Conservation (phyloP, 495 filamentous ascomycete species). For the Penicillium silybi region DNA sequence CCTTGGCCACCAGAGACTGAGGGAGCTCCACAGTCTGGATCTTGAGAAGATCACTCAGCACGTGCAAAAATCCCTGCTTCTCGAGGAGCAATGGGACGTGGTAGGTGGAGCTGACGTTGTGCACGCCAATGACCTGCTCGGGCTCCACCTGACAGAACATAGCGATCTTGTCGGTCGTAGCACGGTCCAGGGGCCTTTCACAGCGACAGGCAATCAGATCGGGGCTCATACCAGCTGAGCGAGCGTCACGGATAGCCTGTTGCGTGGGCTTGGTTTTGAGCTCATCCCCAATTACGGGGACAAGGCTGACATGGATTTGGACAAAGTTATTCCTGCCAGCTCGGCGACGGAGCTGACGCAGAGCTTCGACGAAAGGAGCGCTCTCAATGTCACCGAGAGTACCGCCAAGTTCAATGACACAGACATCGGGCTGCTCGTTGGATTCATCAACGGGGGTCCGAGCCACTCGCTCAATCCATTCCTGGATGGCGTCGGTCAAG, state of each 20-base stretch:
- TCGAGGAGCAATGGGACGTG: constrained; percentile 88
- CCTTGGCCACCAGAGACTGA: constrained; percentile 30
- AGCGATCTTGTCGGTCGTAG: constrained; percentile 81
- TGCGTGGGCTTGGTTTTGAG: constrained; percentile 98
- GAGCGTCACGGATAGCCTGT: constrained; percentile 73
- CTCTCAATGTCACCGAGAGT: constrained; percentile 89
- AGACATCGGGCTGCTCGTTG: constrained; percentile 76
- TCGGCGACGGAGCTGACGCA: constrained; percentile 68
- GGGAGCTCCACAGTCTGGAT: constrained; percentile 39
- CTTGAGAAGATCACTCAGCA: constrained; percentile 41
- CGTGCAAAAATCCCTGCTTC: constrained; percentile 64
- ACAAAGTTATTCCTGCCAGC: constrained; percentile 77
- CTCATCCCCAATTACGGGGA: constrained; percentile 49
- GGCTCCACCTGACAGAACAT: constrained; percentile 76
- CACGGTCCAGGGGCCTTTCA: constrained; percentile 60
- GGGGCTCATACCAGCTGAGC: constrained; percentile 76
- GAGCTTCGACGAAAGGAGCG: constrained; percentile 81
- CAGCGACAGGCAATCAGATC: constrained; percentile 95
- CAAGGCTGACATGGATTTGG: constrained; percentile 51
- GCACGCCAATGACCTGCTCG: constrained; percentile 79
- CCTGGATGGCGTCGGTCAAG: constrained; percentile 81
- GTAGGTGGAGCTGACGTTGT: constrained; percentile 80
- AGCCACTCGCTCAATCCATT: constrained; percentile 89
- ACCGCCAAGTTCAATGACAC: constrained; percentile 70
- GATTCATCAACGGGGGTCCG: constrained; percentile 83